Base-by-base conservation (phyloP, 768 basidiomycete species). In the Boletus rubescentipes region DNA sequence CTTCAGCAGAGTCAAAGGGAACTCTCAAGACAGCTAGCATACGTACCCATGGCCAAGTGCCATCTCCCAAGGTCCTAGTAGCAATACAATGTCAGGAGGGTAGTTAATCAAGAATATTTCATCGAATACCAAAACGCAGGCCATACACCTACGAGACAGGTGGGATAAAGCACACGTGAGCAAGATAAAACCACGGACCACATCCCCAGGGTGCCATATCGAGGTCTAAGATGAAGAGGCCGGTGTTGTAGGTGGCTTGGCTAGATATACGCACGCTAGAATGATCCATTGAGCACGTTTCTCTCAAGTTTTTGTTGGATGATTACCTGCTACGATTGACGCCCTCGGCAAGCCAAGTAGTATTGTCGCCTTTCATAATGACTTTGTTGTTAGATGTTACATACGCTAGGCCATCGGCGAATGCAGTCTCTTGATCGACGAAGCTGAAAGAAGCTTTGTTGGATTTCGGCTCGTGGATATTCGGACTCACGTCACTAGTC, bases 191-290 rank as follows among this genome's bases (percentile, higher is more conserved):
- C 38, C 30, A 45, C 61, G 20, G 3, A 83, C 91, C 91, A 72
- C 93, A 96, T 49, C 93, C 93, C 83, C 87, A 91, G 0, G 93
- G 93, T 42, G 92, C 91, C 68, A 80, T 84, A 53, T 86, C 83
- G 31, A 91, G 77, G 66, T 96, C 93, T 23, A 95, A 76, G 54
- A 96, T 80, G 65, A 94, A 92, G 20, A 96, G 75, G 30, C 93
- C 93, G 10, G 86, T 83, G 54, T 83, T 87, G 65, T 89, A 91
- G 42, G 73, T 65, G 8, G 77, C 75, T 36, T 78, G 64, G 58
- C 85, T 87, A 42, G 82, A 83, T 67, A 96, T 85, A 41, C 93
- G 86, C 53, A 96, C 86, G 60, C 93, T 89, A 21, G 37, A 31
- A 49, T 41, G 32, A 16, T 46, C 8, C 9, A 4, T 34, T 46